Percentiles rank a stretch among this genome's conserved stretches.
Evolutionary conservation across 2,329 filamentous ascomycete species (phyloP).

Genomic region (Calonectria montana): DNA sequence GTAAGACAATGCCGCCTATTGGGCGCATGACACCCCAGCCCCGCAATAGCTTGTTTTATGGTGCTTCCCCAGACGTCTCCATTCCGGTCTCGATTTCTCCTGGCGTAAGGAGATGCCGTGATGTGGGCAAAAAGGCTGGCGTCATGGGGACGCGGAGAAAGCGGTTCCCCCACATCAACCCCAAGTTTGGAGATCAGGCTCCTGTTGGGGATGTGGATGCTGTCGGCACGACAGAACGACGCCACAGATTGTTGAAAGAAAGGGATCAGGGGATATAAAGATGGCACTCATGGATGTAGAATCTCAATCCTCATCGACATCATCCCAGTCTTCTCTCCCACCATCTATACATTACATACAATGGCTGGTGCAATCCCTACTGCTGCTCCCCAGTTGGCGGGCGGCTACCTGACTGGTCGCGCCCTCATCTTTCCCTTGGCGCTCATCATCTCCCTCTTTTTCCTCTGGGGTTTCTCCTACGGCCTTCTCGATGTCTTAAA

Average conservation of each 20-base stretch:
- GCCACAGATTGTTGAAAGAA: background rate
- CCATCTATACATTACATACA: conserved; percentile 20
- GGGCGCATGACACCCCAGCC: background rate
- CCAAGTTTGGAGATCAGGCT: background rate
- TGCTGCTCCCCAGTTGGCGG: conserved; percentile 35
- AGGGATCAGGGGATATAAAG: conserved; percentile 10
- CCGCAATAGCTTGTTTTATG: conserved; percentile 2
- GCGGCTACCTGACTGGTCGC: conserved; percentile 39
- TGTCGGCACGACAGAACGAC: background rate
- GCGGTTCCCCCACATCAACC: background rate
- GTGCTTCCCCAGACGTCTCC: conserved; percentile 6
- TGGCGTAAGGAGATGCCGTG: background rate
- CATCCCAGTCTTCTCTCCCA: background rate
- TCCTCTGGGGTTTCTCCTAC: conserved; percentile 60
- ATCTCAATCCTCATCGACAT: background rate
- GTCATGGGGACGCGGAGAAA: background rate
- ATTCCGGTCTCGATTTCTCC: background rate
- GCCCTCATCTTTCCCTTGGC: conserved; percentile 67
- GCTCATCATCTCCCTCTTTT: conserved; percentile 63
- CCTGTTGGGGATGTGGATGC: background rate
- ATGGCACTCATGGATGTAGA: background rate
- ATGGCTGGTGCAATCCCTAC: conserved; percentile 39
- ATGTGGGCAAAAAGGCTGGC: background rate
- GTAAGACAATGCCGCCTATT: background rate
- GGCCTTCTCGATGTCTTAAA: conserved; percentile 61